Percentiles rank a stretch among this genome's conserved stretches.
Evolutionary conservation across 2,329 filamentous ascomycete species (phyloP).

Genomic region (Colletotrichum sidae): DNA sequence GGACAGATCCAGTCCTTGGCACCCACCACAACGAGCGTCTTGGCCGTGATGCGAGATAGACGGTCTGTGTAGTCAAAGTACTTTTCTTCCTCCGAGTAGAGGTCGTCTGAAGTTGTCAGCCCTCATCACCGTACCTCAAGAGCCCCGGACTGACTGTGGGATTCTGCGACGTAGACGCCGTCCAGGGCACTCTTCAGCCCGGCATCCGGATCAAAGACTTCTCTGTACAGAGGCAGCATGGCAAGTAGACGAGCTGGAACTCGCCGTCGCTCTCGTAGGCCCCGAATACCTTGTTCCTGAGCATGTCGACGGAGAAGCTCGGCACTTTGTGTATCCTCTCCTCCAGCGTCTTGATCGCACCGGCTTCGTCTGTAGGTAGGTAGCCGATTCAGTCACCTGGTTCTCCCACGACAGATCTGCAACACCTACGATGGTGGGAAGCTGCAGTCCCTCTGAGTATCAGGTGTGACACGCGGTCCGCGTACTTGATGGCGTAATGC

Average conservation of each 20-base stretch:
- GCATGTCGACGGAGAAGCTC: conserved; percentile 50
- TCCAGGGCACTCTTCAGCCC: conserved; percentile 45
- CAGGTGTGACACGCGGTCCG: conserved; percentile 45
- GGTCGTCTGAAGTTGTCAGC: conserved; percentile 43
- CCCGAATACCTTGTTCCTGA: conserved; percentile 52
- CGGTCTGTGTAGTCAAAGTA: conserved; percentile 51
- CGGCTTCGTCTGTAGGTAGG: conserved; percentile 45
- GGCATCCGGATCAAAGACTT: conserved; percentile 48
- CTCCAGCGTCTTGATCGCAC: conserved; percentile 47
- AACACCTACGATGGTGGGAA: conserved; percentile 47
- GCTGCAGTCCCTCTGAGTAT: conserved; percentile 52
- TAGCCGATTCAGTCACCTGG: background rate
- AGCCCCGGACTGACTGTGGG: conserved; percentile 45
- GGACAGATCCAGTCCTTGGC: conserved; percentile 55
- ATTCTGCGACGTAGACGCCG: conserved; percentile 49
- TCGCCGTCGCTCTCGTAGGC: conserved; percentile 50
- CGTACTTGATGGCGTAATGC: conserved; percentile 52
- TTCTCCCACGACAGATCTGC: too few relatives aligned
- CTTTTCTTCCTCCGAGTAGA: conserved; percentile 50
- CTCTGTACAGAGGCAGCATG: conserved; percentile 50
- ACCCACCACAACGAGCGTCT: conserved; percentile 51
- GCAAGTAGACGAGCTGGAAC: conserved; percentile 51
- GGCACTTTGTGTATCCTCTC: conserved; percentile 47
- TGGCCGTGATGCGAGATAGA: conserved; percentile 45
- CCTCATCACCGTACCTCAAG: background rate